Percentiles rank a stretch among this genome's conserved stretches.
phyloP scores from a whole-genome alignment of 352 stramenopile genomes.

The Pythium myriotylum region DNA sequence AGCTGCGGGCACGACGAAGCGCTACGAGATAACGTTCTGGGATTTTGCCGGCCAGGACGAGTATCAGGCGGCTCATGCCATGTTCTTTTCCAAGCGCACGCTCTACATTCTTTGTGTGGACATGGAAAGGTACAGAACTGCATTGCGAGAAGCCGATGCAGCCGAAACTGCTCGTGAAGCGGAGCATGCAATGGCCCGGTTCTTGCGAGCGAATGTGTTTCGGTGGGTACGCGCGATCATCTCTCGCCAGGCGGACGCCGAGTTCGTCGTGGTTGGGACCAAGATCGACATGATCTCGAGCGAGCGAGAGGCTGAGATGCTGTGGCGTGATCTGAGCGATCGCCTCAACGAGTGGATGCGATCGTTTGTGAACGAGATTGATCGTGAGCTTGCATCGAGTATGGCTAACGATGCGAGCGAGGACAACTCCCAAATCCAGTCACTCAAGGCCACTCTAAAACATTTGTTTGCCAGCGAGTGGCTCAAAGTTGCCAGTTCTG shows the following conservation, averaged over 20 bases:
- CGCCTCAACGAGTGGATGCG: slow-evolving; percentile 6
- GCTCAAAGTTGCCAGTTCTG: background rate
- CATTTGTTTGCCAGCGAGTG: slow-evolving; percentile 6
- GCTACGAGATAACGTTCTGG: slow-evolving; percentile 11
- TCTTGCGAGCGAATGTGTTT: slow-evolving; percentile 17
- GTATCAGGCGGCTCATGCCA: slow-evolving; percentile 16
- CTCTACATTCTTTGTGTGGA: slow-evolving; percentile 25
- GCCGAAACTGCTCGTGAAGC: slow-evolving; percentile 1
- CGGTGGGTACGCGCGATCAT: slow-evolving; percentile 23
- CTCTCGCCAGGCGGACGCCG: slow-evolving; percentile 19
- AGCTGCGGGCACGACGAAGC: background rate
- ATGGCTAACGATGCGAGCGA: background rate
- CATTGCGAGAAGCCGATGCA: slow-evolving; percentile 3
- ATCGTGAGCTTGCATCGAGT: background rate
- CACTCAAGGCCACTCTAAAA: background rate
- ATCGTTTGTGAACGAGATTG: slow-evolving; percentile 7
- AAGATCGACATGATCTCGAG: slow-evolving; percentile 21
- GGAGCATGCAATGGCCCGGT: slow-evolving; percentile 6
- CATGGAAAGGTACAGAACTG: slow-evolving; percentile 13
- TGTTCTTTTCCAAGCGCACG: slow-evolving; percentile 24
- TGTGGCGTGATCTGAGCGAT: slow-evolving; percentile 5
- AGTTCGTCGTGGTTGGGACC: slow-evolving; percentile 23
- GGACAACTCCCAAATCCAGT: slow-evolving; percentile 4
- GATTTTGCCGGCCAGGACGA: slow-evolving; percentile 14
- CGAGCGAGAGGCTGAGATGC: background rate